Conservation (phyloP, 2,329 filamentous ascomycete genomes). For the Colletotrichum cuscutae region DNA sequence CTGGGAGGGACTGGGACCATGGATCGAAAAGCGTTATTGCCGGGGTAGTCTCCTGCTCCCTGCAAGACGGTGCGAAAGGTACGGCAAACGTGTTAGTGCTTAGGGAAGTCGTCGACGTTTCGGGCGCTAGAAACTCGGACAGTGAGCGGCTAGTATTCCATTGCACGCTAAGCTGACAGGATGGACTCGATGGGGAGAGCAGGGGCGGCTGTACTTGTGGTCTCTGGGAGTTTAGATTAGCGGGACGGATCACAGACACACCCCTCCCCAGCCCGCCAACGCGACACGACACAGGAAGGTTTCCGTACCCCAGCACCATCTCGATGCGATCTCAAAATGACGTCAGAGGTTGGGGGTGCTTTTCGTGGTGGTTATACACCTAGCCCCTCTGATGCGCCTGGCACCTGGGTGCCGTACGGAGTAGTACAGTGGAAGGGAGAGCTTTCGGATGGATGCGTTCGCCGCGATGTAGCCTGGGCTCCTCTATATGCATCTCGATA, state of each 20-base stretch:
- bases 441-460: neutral
- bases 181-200: neutral
- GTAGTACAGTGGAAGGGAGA: neutral
- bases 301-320: slow-evolving; percentile 10
- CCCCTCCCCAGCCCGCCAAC: slow-evolving; percentile 7
- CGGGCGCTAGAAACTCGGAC: slow-evolving; percentile 4
- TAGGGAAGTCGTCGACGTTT: neutral
- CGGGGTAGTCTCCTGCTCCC: neutral
- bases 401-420: neutral
- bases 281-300: slow-evolving; percentile 18
- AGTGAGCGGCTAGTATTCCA: slow-evolving; percentile 13
- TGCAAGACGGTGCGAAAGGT: neutral
- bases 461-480: neutral
- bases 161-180: slow-evolving; percentile 8
- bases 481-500: neutral
- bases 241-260: slow-evolving; percentile 11
- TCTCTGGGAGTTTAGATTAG: neutral
- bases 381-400: neutral
- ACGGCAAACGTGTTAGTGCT: slow-evolving; percentile 3
- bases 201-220: neutral
- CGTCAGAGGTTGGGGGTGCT: slow-evolving; percentile 11
- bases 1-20: slow-evolving; percentile 10
- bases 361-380: slow-evolving; percentile 4
- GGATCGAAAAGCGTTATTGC: slow-evolving; percentile 15
- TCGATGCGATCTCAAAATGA: slow-evolving; percentile 32